phyloP scores from a whole-genome alignment of 2,329 filamentous ascomycete species.

The Fusarium odoratissimum region DNA sequence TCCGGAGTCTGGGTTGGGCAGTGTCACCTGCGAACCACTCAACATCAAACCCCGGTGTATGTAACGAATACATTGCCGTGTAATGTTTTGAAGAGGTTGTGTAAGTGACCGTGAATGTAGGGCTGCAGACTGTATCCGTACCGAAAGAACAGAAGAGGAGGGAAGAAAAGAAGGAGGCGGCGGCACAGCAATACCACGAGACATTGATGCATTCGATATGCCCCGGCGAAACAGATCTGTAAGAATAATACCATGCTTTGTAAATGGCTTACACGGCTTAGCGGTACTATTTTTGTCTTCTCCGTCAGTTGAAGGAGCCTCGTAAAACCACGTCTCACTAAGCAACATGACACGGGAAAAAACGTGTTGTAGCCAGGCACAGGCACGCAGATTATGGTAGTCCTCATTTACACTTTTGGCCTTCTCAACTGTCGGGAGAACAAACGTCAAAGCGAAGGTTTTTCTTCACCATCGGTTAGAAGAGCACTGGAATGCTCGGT shows the following conservation, averaged over 20 bases:
- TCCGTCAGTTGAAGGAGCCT: background rate
- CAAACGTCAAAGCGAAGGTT: background rate
- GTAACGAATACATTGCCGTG: background rate
- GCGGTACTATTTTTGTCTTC: constrained; percentile 36
- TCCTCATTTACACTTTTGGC: constrained; percentile 20
- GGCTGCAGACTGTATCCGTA: constrained; percentile 22
- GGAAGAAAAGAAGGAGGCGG: constrained; percentile 13
- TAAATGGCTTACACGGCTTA: constrained; percentile 18
- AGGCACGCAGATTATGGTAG: constrained; percentile 11
- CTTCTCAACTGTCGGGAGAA: constrained; percentile 31
- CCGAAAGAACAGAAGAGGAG: constrained; percentile 3
- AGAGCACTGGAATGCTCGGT: constrained; percentile 20
- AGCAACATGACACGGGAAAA: background rate
- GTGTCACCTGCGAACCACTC: constrained; percentile 32
- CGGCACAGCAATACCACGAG: constrained; percentile 26
- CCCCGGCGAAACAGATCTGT: constrained; percentile 2
- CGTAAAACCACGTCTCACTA: constrained; percentile 5
- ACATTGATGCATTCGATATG: constrained; percentile 15
- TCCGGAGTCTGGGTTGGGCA: constrained; percentile 22
- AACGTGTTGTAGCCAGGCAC: constrained; percentile 13
- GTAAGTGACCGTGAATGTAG: constrained; percentile 18
- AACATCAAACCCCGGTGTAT: constrained; percentile 17
- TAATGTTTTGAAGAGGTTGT: background rate
- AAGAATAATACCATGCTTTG: background rate
- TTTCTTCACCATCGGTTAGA: background rate